Conservation (phyloP, 2,329 filamentous ascomycete genomes). For the Cercospora sesami region DNA sequence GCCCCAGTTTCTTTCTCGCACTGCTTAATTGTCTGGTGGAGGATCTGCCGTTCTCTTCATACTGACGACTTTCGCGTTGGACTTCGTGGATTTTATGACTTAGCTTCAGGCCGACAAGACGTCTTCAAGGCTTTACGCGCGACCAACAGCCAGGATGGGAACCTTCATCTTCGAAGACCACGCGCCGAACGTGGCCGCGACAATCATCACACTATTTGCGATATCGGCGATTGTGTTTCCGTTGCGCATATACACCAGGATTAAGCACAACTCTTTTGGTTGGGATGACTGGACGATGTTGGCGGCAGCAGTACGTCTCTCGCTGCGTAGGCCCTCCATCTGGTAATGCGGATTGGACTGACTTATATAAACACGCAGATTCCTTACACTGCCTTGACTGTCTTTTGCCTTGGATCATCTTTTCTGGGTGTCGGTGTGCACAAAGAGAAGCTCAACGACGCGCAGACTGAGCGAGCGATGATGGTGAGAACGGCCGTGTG, state of each 20-base stretch:
- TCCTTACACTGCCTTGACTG: conserved; percentile 33
- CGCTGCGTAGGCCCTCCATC: neutral
- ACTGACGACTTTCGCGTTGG: neutral
- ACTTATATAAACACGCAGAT: conserved; percentile 20
- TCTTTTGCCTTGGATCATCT: conserved; percentile 34
- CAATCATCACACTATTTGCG: conserved; percentile 24
- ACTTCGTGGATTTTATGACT: neutral
- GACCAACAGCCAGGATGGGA: neutral
- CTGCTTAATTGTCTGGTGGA: neutral
- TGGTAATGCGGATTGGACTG: neutral
- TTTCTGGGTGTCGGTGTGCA: conserved; percentile 40
- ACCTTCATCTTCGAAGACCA: conserved; percentile 26
- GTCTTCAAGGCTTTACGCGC: neutral
- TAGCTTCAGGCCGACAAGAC: neutral
- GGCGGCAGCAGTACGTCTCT: conserved; percentile 20
- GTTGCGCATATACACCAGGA: conserved; percentile 28
- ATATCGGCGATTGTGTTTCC: conserved; percentile 26
- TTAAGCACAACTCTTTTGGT: conserved; percentile 32
- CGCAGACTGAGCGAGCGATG: conserved; percentile 28
- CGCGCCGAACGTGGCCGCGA: conserved; percentile 28
- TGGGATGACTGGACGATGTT: conserved; percentile 38
- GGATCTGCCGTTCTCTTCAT: neutral
- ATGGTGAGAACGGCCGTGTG: conserved; percentile 21
- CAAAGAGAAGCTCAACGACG: conserved; percentile 27
- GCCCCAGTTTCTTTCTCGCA: neutral